Conservation (phyloP, 2,329 filamentous ascomycete genomes). For the Ophiognomonia clavigignenti-juglandacearum region DNA sequence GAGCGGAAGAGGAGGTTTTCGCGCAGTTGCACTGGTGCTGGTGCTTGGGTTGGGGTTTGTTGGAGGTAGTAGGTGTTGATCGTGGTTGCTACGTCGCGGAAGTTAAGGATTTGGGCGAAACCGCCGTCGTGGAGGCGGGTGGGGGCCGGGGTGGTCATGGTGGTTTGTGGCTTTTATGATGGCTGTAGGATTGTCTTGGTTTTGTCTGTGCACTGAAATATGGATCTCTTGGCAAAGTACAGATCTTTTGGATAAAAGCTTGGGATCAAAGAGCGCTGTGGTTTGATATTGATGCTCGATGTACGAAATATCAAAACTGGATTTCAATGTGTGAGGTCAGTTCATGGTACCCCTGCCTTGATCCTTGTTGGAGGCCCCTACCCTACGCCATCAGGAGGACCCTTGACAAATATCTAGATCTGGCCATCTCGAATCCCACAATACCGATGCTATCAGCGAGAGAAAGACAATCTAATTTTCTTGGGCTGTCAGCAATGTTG, state of each 20-base stretch:
- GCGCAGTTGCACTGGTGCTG: slow-evolving; percentile 43
- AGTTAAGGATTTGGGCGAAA: slow-evolving; percentile 64
- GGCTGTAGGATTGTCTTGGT: too few species aligned
- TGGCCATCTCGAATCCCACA: too few species aligned
- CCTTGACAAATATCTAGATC: too few species aligned
- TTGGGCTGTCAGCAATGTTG: too few species aligned
- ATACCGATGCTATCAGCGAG: too few species aligned
- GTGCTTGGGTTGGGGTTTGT: too few species aligned
- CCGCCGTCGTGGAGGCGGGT: slow-evolving; percentile 14
- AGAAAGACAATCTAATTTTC: too few species aligned
- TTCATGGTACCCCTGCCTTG: neutral
- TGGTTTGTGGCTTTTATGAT: neutral
- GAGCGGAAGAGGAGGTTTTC: slow-evolving; percentile 66
- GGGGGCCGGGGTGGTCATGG: neutral
- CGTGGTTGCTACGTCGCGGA: slow-evolving; percentile 68
- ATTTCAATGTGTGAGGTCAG: neutral
- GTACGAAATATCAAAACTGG: neutral
- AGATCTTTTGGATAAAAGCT: too few species aligned
- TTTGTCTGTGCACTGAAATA: too few species aligned
- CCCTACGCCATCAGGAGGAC: too few species aligned
- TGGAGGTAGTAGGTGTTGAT: slow-evolving; percentile 54
- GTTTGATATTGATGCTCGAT: neutral
- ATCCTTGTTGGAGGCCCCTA: neutral
- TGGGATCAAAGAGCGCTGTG: neutral
- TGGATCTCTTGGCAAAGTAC: too few species aligned